Evolutionary conservation across 2,329 filamentous ascomycete genomes (phyloP).

Genomic region (Cadophora malorum): DNA sequence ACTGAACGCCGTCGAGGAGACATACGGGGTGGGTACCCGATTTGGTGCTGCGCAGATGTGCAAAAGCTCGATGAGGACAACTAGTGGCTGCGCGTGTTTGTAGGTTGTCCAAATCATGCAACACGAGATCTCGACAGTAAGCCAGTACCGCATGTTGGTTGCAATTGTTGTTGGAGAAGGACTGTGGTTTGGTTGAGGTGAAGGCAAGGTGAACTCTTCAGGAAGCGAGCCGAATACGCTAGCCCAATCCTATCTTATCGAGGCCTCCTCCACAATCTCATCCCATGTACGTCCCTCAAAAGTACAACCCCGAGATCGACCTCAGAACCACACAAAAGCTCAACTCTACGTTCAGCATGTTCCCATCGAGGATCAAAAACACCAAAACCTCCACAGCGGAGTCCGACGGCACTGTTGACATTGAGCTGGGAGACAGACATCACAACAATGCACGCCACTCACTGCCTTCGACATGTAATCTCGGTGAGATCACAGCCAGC

Average conservation of each 20-base stretch:
- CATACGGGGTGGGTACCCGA: neutral
- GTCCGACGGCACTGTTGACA: neutral
- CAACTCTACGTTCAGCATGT: neutral
- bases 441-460: neutral
- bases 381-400: neutral
- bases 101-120: neutral
- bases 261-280: neutral
- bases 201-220: conserved; percentile 10
- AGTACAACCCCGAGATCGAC: conserved; percentile 13
- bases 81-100: neutral
- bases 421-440: neutral
- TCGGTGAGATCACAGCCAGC: neutral
- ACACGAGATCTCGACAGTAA: neutral
- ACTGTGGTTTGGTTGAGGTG: neutral
- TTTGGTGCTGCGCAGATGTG: conserved; percentile 15
- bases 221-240: neutral
- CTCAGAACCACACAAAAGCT: neutral
- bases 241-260: conserved; percentile 6
- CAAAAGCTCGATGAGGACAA: neutral
- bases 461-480: neutral
- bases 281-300: neutral
- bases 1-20: conserved; percentile 11
- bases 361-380: conserved; percentile 11
- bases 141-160: neutral
- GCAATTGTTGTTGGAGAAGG: neutral